Conservation (phyloP, 371 early-diverging fungal species). For the Mortierella sp. region DNA sequence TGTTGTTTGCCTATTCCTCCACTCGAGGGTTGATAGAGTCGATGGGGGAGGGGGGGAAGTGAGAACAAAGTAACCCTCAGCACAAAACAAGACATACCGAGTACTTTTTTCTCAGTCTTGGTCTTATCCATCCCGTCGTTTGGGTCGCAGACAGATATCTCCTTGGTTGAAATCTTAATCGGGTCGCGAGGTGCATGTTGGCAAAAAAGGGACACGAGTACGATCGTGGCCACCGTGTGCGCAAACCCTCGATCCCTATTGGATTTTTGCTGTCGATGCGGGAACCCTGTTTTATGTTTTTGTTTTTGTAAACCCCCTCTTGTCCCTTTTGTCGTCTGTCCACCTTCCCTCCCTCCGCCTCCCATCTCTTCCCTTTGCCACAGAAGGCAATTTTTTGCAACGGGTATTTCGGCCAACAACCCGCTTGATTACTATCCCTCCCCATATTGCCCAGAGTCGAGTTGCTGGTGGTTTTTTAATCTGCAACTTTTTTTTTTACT, state of each 20-base stretch:
- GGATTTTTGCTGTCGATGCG: slow-evolving; percentile 17
- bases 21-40: neutral
- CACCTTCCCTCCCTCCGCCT: slow-evolving; percentile 2
- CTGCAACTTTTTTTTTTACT: neutral
- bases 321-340: slow-evolving; percentile 12
- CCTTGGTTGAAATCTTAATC: neutral
- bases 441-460: neutral
- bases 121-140: slow-evolving; percentile 2
- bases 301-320: slow-evolving; percentile 14
- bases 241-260: slow-evolving; percentile 51
- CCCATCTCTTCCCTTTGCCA: neutral
- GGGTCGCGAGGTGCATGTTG: slow-evolving; percentile 9
- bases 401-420: neutral
- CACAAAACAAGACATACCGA: neutral
- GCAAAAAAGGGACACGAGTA: slow-evolving; percentile 2
- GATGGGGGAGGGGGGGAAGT: no score
- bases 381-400: neutral
- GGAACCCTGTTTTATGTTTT: slow-evolving; percentile 17
- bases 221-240: slow-evolving; percentile 36
- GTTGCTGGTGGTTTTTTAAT: neutral
- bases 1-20: neutral
- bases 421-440: neutral
- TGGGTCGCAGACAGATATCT: slow-evolving; percentile 8
- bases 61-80: neutral
- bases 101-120: neutral